Evolutionary conservation across 371 early-diverging fungal genomes (phyloP), one percentile per base, ranked within the genome.

Genomic region (Mortierella sp.): DNA sequence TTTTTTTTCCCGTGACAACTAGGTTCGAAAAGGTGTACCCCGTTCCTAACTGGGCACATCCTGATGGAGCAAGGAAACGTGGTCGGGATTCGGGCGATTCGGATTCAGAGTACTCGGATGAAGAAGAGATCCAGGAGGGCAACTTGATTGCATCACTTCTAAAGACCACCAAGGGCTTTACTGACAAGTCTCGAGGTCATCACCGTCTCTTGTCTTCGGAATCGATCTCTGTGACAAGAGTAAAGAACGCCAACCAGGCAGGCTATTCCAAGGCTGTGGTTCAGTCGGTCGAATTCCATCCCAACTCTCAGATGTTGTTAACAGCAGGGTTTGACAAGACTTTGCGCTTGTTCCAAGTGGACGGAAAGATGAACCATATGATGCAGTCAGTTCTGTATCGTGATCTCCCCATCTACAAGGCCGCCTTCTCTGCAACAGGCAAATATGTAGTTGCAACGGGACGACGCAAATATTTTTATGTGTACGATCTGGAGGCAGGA

Each of bases 351-450:
- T 96, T 97, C 83, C 94, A 89, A 64, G 87, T 97, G 7, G 97
- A 98, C 65, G 97, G 97, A 25, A 93, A 94, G 80, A 81, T 91
- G 47, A 98, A 97, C 82, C 93, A 90, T 26, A 92, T 96, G 79
- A 87, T 98, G 60, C 94, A 95, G 81, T 90, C 92, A 2, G 84
- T 97, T 21, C 84, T 84, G 58, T 88, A 95, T 75, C 90, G 93
- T 65, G 97, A 96, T 79, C 74, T 96, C 76, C 93, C 94, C 0
- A 90, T 96, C 48, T 83, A 83, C 60, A 76, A 82, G 18, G 95
- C 96, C 2, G 82, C 82, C 57, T 97, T 97, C 72, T 88, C 91
- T 11, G 84, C 91, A n/a, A 83, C 85, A 26, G 96, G 97, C 0
- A 74, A 87, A 25, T 86, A 93, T 52, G 85, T 96, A 37, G 77